A percentile compares a stretch with the other conserved stretches of the same genome.
Evolutionary conservation across 495 filamentous ascomycete genomes (phyloP).

Genomic region (Penicillium egyptiacum): DNA sequence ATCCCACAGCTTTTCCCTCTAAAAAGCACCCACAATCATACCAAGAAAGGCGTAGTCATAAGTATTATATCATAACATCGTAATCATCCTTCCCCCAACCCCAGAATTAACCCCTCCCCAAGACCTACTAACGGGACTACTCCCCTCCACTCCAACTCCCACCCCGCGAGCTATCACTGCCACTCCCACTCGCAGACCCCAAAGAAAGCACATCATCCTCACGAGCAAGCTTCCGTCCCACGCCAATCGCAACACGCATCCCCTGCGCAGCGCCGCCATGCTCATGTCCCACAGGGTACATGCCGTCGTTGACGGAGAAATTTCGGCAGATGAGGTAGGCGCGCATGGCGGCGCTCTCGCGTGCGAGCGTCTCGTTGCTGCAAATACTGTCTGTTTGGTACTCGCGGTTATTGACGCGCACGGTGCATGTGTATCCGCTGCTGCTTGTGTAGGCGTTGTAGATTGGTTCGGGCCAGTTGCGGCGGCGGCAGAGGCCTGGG

Average conservation of each 20-base stretch:
- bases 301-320: conserved; percentile 97
- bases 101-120: background rate
- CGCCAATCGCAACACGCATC: conserved; percentile 71
- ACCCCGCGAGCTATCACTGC: background rate
- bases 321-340: conserved; percentile 98
- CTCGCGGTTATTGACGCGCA: conserved; percentile 93
- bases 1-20: background rate
- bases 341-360: conserved; percentile 93
- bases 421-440: conserved; percentile 82
- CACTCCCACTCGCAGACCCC: background rate
- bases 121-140: background rate
- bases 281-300: conserved; percentile 73
- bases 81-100: background rate
- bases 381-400: conserved; percentile 90
- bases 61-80: background rate
- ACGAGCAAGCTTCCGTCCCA: conserved; percentile 47
- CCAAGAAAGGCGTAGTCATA: background rate
- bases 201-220: background rate
- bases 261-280: conserved; percentile 80
- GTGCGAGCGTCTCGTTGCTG: conserved; percentile 76
- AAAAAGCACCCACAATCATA: background rate
- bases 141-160: conserved; percentile 2
- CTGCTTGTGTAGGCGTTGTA: conserved; percentile 72
- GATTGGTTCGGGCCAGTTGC: conserved; percentile 89
- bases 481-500: conserved; percentile 91